Conservation (phyloP, 2,329 filamentous ascomycete species). For the Fusarium sp. region DNA sequence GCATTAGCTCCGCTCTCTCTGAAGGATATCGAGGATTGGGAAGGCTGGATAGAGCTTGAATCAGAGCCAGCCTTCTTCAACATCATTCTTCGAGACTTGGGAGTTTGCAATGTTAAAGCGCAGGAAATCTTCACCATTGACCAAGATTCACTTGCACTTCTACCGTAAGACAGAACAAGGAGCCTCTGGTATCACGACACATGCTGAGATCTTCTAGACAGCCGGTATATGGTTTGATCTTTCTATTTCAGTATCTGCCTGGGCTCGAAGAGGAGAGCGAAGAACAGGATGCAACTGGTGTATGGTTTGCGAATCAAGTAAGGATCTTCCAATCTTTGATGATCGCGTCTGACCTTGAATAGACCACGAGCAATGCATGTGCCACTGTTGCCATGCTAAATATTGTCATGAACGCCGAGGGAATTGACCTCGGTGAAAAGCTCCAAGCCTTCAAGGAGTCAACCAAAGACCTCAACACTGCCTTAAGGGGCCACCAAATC, state of each 20-base stretch:
- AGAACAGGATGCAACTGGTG: constrained; percentile 64
- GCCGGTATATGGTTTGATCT: constrained; percentile 87
- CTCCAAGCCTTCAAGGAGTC: constrained; percentile 79
- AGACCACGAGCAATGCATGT: constrained; percentile 87
- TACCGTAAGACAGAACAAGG: constrained; percentile 65
- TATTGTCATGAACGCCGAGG: constrained; percentile 86
- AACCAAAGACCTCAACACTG: constrained; percentile 76
- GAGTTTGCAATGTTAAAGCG: constrained; percentile 78
- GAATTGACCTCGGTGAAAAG: constrained; percentile 75
- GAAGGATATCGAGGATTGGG: constrained; percentile 71
- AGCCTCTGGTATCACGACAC: not conserved
- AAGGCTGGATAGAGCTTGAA: constrained; percentile 86
- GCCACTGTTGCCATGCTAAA: constrained; percentile 94
- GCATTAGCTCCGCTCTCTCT: constrained; percentile 61
- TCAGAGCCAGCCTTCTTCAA: constrained; percentile 93
- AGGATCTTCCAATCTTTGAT: constrained; percentile 12
- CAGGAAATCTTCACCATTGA: constrained; percentile 83
- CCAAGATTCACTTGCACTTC: constrained; percentile 68
- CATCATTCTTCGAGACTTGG: constrained; percentile 82
- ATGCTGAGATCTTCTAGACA: constrained; percentile 61
- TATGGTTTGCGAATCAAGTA: constrained; percentile 97
- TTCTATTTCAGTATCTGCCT: constrained; percentile 80
- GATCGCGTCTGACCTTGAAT: constrained; percentile 19
- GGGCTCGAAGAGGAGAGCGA: constrained; percentile 65
- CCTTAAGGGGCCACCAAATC: constrained; percentile 81